phyloP scores from a whole-genome alignment of 768 basidiomycete genomes.

The Tulasnella sp. region DNA sequence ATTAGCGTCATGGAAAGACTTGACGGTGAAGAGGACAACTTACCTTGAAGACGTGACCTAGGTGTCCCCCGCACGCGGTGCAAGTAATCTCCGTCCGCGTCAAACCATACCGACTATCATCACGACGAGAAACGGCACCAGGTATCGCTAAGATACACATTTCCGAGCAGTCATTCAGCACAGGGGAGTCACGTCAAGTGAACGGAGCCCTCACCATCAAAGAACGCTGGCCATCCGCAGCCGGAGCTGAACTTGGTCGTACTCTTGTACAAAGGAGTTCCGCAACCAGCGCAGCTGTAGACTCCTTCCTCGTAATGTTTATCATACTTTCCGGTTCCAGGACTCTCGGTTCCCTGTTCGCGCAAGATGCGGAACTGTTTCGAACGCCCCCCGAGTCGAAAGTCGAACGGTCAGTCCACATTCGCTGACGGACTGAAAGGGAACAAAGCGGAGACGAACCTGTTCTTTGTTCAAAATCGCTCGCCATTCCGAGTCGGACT shows the following conservation, averaged over 20 bases:
- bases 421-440: not conserved
- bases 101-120: conserved; percentile 64
- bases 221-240: conserved; percentile 98
- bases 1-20: not conserved
- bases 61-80: conserved; percentile 85
- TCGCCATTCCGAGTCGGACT: conserved; percentile 79
- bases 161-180: not conserved
- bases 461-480: conserved; percentile 77
- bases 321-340: conserved; percentile 78
- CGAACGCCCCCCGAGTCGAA: not conserved
- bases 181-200: no score
- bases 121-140: conserved; percentile 73
- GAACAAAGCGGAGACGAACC: conserved; percentile 44
- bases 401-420: not conserved
- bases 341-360: conserved; percentile 78
- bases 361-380: conserved; percentile 77
- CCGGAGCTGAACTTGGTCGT: conserved; percentile 88
- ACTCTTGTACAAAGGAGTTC: conserved; percentile 80
- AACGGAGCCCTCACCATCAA: conserved; percentile 56
- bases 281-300: conserved; percentile 76
- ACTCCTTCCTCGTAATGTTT: conserved; percentile 61
- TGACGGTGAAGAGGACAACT: not conserved
- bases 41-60: conserved; percentile 87
- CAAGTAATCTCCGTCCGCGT: conserved; percentile 80
- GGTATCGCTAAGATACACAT: conserved; percentile 61